phyloP scores from a whole-genome alignment of 768 basidiomycete genomes.

The Xerocomus brunneocitrinus region DNA sequence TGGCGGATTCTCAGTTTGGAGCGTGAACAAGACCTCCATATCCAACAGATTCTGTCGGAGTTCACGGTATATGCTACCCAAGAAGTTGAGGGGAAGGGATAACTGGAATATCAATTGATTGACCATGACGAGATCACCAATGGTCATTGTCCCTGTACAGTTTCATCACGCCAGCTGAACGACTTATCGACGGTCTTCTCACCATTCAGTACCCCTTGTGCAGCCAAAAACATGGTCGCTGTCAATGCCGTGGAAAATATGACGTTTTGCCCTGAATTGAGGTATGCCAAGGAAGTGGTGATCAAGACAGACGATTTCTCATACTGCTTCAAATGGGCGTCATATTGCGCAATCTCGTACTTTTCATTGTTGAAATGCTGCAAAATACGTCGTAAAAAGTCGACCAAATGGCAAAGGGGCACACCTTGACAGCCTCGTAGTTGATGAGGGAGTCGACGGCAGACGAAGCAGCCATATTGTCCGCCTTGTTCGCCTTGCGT shows the following conservation, averaged over 20 bases:
- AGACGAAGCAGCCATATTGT: conserved; percentile 91
- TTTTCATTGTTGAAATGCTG: conserved; percentile 98
- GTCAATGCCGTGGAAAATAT: conserved; percentile 95
- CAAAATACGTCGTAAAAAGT: background rate
- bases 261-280: conserved; percentile 96
- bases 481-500: conserved; percentile 90
- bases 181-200: background rate
- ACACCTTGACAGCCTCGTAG: conserved; percentile 96
- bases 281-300: conserved; percentile 85
- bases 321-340: conserved; percentile 79
- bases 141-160: conserved; percentile 84
- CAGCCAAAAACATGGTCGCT: conserved; percentile 92
- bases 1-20: conserved; percentile 76
- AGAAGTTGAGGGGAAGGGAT: conserved; percentile 92
- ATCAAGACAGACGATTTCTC: conserved; percentile 93
- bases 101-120: conserved; percentile 98
- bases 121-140: conserved; percentile 98
- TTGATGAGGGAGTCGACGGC: conserved; percentile 97
- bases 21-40: conserved; percentile 93
- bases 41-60: conserved; percentile 93
- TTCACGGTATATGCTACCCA: conserved; percentile 96
- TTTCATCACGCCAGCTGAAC: conserved; percentile 1
- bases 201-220: conserved; percentile 93
- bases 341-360: conserved; percentile 88
- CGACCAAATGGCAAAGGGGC: background rate